Conservation (phyloP, 257 asterid genomes). For the Fraxinus cuspidata region DNA sequence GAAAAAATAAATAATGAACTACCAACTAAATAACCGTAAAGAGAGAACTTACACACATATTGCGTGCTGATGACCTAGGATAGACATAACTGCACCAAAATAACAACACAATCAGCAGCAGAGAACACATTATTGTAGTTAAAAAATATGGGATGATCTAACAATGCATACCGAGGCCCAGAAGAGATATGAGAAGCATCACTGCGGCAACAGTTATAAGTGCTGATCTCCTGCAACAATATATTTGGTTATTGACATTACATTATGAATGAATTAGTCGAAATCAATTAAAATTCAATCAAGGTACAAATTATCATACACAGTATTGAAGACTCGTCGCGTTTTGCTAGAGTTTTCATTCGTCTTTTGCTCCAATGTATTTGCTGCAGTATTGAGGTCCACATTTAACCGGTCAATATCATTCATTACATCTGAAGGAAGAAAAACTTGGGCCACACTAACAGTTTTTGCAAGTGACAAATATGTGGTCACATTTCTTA, state of each 20-base stretch:
- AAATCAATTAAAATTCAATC: not conserved
- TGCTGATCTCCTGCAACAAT: slow-evolving; percentile 63
- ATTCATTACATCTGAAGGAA: slow-evolving; percentile 71
- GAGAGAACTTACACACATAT: slow-evolving; percentile 65
- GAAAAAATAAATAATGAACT: not conserved
- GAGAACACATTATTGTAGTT: slow-evolving; percentile 2
- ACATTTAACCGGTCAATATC: slow-evolving; percentile 74
- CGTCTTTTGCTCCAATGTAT: slow-evolving; percentile 68
- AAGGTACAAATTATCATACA: slow-evolving; percentile 51
- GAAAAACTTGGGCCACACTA: slow-evolving; percentile 82
- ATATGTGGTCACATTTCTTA: slow-evolving; percentile 79
- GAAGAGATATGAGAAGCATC: slow-evolving; percentile 76
- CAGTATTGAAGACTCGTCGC: slow-evolving; percentile 60
- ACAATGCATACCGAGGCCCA: slow-evolving; percentile 80
- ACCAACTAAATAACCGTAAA: slow-evolving; percentile 3
- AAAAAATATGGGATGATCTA: not conserved
- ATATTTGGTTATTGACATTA: slow-evolving; percentile 20
- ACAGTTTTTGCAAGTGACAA: slow-evolving; percentile 77
- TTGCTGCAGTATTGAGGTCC: slow-evolving; percentile 72
- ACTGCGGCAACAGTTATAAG: slow-evolving; percentile 69
- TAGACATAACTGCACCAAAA: slow-evolving; percentile 62
- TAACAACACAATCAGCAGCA: slow-evolving; percentile 16
- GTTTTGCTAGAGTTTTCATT: slow-evolving; percentile 64
- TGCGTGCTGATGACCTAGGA: slow-evolving; percentile 76
- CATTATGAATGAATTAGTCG: slow-evolving; percentile 5